Evolutionary conservation across 2,329 filamentous ascomycete genomes (phyloP).

Genomic region (Fusarium veterinarium): DNA sequence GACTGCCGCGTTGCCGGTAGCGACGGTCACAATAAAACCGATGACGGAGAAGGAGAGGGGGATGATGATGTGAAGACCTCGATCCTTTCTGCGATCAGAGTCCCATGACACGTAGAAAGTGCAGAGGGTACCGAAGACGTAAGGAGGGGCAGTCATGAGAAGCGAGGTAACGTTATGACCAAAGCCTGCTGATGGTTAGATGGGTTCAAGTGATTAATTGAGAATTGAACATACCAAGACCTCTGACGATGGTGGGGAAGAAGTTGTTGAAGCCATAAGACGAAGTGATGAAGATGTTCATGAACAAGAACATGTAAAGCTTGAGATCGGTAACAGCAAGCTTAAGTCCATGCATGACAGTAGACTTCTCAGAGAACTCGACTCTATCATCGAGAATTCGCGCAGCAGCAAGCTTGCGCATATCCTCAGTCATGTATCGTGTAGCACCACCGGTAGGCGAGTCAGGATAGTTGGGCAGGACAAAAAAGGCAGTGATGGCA

Average conservation of each 20-base stretch:
- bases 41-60: slow-evolving; percentile 66
- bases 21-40: slow-evolving; percentile 69
- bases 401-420: slow-evolving; percentile 30
- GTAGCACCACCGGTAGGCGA: slow-evolving; percentile 16
- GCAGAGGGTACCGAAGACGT: slow-evolving; percentile 65
- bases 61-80: slow-evolving; percentile 68
- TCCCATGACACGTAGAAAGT: slow-evolving; percentile 70
- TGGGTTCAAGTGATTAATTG: fast-evolving
- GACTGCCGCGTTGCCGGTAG: slow-evolving; percentile 55
- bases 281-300: slow-evolving; percentile 41
- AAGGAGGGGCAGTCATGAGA: slow-evolving; percentile 67
- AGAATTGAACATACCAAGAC: slow-evolving; percentile 54
- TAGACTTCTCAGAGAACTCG: slow-evolving; percentile 25
- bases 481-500: slow-evolving; percentile 36
- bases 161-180: slow-evolving; percentile 61
- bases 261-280: slow-evolving; percentile 51
- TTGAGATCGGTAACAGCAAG: slow-evolving; percentile 37
- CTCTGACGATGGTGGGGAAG: slow-evolving; percentile 64
- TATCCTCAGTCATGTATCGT: slow-evolving; percentile 31
- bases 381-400: slow-evolving; percentile 32
- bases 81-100: slow-evolving; percentile 70
- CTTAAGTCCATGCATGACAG: slow-evolving; percentile 31
- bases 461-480: slow-evolving; percentile 38
- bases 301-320: slow-evolving; percentile 37
- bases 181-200: slow-evolving; percentile 49